These are phyloP conservation scores for Brettanomyces nanus DNA, from an alignment of 805 yeast species.

Conservation along the genomic window DNA sequence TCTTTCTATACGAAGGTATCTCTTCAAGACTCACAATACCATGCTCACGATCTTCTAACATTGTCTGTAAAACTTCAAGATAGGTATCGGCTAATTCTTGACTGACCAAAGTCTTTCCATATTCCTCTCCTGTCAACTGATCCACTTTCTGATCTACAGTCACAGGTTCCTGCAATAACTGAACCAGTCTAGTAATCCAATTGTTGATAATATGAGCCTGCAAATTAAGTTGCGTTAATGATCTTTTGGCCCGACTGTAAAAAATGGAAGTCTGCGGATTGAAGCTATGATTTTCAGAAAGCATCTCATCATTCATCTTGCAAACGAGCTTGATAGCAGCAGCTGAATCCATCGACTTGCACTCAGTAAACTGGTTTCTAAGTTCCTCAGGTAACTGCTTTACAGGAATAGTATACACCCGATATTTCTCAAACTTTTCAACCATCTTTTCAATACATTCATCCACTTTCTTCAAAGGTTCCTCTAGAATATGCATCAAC, in stretches of 20 bases:
- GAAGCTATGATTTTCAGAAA: not conserved
- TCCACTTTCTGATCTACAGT: conserved; percentile 16
- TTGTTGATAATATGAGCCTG: conserved; percentile 45
- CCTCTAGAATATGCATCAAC: conserved; percentile 45
- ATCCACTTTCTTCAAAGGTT: conserved; percentile 30
- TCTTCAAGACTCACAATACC: conserved; percentile 25
- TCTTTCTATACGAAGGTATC: conserved; percentile 6
- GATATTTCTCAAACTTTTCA: conserved; percentile 10
- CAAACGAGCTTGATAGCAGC: conserved; percentile 1
- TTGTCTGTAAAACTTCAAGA: conserved; percentile 44
- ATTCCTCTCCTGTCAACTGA: conserved; percentile 60
- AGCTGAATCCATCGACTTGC: conserved; percentile 1
- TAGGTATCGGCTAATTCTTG: conserved; percentile 65
- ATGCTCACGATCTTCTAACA: conserved; percentile 36
- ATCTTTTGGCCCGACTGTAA: conserved; percentile 18
- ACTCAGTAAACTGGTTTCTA: not conserved
- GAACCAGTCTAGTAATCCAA: conserved; percentile 39
- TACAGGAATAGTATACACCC: conserved; percentile 4
- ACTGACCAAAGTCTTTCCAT: conserved; percentile 59
- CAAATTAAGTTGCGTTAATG: conserved; percentile 32
- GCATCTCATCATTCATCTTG: not conserved
- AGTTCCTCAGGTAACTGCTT: not conserved
- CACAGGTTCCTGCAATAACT: conserved; percentile 41
- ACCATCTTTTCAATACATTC: conserved; percentile 18
- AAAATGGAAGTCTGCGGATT: conserved; percentile 1